Conservation (phyloP, 768 basidiomycete genomes). For the Phaffia tasmanica region DNA sequence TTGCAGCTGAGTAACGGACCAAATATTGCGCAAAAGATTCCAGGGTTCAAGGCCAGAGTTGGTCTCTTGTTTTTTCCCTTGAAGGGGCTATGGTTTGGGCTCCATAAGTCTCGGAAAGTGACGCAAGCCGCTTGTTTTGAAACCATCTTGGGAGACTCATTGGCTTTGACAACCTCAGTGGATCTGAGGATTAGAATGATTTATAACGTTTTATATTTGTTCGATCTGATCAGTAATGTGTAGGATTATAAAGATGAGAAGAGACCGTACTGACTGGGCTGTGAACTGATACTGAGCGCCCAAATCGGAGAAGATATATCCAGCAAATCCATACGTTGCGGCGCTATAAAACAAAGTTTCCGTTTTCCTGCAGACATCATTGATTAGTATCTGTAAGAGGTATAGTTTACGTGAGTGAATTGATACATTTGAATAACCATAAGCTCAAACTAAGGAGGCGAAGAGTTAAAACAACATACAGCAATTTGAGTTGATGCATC, state of each 20-base stretch:
- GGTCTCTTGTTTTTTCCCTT: slow-evolving; percentile 56
- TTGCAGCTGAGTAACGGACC: slow-evolving; percentile 42
- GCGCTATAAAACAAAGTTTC: slow-evolving; percentile 81
- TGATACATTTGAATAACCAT: neutral
- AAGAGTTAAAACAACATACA: neutral
- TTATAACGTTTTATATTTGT: neutral
- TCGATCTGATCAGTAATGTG: neutral
- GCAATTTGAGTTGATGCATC: slow-evolving; percentile 56
- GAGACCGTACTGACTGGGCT: slow-evolving; percentile 51
- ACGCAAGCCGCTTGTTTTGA: slow-evolving; percentile 2
- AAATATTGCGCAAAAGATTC: slow-evolving; percentile 56
- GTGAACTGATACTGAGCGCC: slow-evolving; percentile 68
- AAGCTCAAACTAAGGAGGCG: neutral
- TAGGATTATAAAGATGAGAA: neutral
- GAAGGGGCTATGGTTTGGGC: slow-evolving; percentile 44
- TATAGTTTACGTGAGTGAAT: slow-evolving; percentile 23
- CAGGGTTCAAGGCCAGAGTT: slow-evolving; percentile 74
- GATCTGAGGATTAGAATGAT: neutral
- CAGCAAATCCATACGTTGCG: slow-evolving; percentile 75
- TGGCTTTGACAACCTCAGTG: neutral
- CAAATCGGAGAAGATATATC: slow-evolving; percentile 91
- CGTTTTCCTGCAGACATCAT: slow-evolving; percentile 62
- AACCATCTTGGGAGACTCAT: slow-evolving; percentile 7
- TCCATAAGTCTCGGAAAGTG: neutral
- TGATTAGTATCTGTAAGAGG: slow-evolving; percentile 54